Evolutionary conservation across 2,329 filamentous ascomycete species (phyloP), one percentile per base, ranked within the genome.

Genomic region (Onygenales sp.): DNA sequence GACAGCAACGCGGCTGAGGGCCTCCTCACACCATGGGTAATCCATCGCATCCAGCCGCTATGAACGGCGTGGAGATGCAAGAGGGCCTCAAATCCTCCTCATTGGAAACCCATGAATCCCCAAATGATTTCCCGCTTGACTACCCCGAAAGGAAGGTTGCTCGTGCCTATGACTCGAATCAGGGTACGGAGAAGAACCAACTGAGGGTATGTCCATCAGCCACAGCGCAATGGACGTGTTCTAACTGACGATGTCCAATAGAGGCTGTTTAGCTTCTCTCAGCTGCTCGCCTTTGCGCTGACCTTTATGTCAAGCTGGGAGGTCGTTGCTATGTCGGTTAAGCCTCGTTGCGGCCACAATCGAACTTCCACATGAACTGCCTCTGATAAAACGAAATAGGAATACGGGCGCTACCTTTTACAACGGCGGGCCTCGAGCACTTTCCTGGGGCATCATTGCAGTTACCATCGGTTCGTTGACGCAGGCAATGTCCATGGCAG

Each of bases 381-480:
- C 8, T 14, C 31, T 33, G 5, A 14, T 36, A 37, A 33, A 14
- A n/a, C 8, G 10, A 53, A 7, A 27, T 43, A 57, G 56, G 14
- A 57, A 57, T 37, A 40, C 56, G 37, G 42, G 74, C 1, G 75
- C 75, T 39, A 74, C 62, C 2, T 61, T 70, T 21, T 61, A 59
- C 53, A 68, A 70, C 50, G 67, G 67, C 13, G 67, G 66, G 9
- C 65, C 66, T 34, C 59, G 56, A 31, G 59, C 62, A 4, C 57
- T 65, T 32, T 55, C 64, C 33, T 69, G 65, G 61, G 65, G 65
- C 52, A 62, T 63, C 47, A 48, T 68, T 42, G 56, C 66, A 27
- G 63, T 65, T 5, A 53, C 64, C 48, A 50, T 58, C 31, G 67
- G 67, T 36, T 60, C 62, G 17, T 56, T 67, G 4, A 56, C 58